Base-by-base conservation (phyloP, 345 rosid species). In the Fremontodendron californicum region DNA sequence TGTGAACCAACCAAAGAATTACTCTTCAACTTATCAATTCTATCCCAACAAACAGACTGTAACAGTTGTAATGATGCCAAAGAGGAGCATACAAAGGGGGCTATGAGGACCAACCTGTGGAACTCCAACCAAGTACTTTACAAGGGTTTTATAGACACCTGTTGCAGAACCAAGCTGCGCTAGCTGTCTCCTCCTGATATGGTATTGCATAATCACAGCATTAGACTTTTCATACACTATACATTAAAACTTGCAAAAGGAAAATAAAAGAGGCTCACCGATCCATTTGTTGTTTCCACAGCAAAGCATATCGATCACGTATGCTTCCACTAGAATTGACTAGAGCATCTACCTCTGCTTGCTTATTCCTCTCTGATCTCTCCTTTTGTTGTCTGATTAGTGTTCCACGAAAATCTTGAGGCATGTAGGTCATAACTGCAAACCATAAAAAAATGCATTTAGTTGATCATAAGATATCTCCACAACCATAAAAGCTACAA, bases 341-440 rank as follows among this genome's bases (percentile, higher is more conserved):
- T 83, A 95, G 80, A 43, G 94, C 88, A 81, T 92, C 97, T 84
- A 93, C 97, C 82, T 89, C 98, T 27, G 96, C 97, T 86, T 93
- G 97, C 91, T 90, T 95, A 86, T 92, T 95, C 86, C 91, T 93
- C 87, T 95, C 99, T n/a, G 99, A 95, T 39, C 99, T 85, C 77
- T 95, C 99, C 82, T 89, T 90, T 82, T 93, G 98, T 83, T 90
- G 97, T 81, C 87, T 85, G 77, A 95, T 92, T 64, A 95, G 83
- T 18, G 92, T 88, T 72, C 97, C 99, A 16, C 99, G 96, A 80
- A 95, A 95, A 84, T 95, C 99, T 90, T 95, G 99, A 86, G 99
- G 99, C 97, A 95, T 85, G 89, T 95, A 95, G 77, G 99, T 95
- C 99, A 95, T 95, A 75, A 95, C 99, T 95, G 89, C 77, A 84